Conservation (phyloP, 192 early-diverging fungal species). For the Coemansia sp. region DNA sequence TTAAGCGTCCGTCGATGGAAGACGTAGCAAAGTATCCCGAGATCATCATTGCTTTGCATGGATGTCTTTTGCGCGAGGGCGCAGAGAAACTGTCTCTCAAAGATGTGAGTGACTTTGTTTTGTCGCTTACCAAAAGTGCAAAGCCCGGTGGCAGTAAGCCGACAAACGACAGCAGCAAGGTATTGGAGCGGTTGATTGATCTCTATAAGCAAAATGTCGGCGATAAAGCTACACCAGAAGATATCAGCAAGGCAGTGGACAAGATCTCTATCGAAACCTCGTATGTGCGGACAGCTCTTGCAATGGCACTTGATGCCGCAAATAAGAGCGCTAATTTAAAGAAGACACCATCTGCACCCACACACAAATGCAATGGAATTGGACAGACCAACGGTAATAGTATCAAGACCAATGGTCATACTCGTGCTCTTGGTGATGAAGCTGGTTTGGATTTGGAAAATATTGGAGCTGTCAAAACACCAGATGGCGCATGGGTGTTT, state of each 20-base stretch:
- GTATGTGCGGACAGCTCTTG: conserved; percentile 41
- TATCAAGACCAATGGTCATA: background rate
- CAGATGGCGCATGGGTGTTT: conserved; percentile 29
- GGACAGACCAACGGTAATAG: background rate
- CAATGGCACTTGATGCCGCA: conserved; percentile 20
- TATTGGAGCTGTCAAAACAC: conserved; percentile 39
- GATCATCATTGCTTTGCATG: conserved; percentile 22
- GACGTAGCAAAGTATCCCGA: conserved; percentile 22
- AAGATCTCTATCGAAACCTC: conserved; percentile 34
- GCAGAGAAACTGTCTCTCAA: conserved; percentile 9
- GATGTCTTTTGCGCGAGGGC: conserved; percentile 38
- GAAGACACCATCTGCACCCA: no score
- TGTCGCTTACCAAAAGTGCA: background rate
- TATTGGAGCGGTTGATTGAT: conserved; percentile 7
- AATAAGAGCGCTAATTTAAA: no score
- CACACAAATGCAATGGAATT: no score
- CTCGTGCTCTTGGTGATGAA: no score
- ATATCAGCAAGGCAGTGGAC: conserved; percentile 8
- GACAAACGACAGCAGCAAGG: background rate
- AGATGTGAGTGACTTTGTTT: conserved; percentile 8
- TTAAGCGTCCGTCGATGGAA: conserved; percentile 17
- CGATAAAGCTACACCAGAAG: background rate
- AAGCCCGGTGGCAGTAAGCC: background rate
- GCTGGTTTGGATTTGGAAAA: conserved; percentile 15
- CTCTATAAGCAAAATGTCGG: conserved; percentile 1